Conservation (phyloP, 768 basidiomycete genomes). For the Sarcomyxa edulis region DNA sequence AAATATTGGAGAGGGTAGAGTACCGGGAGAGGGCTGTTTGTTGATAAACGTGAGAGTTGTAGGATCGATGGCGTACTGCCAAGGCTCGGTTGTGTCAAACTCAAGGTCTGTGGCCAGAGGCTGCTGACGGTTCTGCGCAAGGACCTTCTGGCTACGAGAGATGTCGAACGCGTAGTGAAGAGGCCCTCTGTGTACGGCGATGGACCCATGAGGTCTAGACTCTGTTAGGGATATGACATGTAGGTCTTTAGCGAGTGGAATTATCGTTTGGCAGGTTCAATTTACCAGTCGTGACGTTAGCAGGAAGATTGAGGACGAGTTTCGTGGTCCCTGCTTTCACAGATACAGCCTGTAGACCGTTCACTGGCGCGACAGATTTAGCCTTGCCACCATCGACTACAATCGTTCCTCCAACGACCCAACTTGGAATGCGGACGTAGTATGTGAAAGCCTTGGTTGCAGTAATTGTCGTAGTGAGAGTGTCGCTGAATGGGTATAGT, state of each 20-base stretch:
- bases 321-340: slow-evolving; percentile 37
- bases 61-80: slow-evolving; percentile 55
- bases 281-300: slow-evolving; percentile 40
- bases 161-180: slow-evolving; percentile 53
- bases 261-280: not conserved
- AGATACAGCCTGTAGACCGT: slow-evolving; percentile 38
- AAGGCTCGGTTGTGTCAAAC: slow-evolving; percentile 40
- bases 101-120: slow-evolving; percentile 43
- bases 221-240: slow-evolving; percentile 25
- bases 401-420: slow-evolving; percentile 42
- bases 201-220: slow-evolving; percentile 42
- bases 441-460: slow-evolving; percentile 39
- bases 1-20: slow-evolving; percentile 40
- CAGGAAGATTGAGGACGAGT: slow-evolving; percentile 39
- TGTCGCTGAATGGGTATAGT: slow-evolving; percentile 47
- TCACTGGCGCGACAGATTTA: slow-evolving; percentile 30
- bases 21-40: slow-evolving; percentile 24
- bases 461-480: slow-evolving; percentile 38
- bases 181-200: slow-evolving; percentile 50
- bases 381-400: slow-evolving; percentile 32
- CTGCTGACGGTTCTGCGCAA: slow-evolving; percentile 36
- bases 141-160: slow-evolving; percentile 29
- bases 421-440: slow-evolving; percentile 45
- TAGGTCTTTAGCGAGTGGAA: not conserved
- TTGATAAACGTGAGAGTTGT: slow-evolving; percentile 32